Evolutionary conservation across 73 alveolate genomes (phyloP).

Genomic region (Tetrahymena elliotti): DNA sequence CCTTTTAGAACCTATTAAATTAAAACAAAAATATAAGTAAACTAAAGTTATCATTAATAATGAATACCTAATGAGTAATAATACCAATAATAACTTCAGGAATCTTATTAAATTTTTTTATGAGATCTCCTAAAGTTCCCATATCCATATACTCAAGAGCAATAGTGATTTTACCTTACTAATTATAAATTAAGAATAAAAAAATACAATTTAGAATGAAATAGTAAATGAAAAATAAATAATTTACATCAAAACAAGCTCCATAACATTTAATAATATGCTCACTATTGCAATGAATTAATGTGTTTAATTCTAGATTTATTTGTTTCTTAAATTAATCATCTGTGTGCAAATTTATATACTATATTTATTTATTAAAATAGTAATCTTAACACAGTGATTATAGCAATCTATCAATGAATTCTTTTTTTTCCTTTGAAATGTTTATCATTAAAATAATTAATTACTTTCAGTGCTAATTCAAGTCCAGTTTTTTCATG

Average conservation of each 20-base stretch:
- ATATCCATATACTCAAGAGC: conserved; percentile 93
- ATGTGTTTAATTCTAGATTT: conserved; percentile 53
- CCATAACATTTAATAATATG: conserved; percentile 83
- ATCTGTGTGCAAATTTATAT: conserved; percentile 39
- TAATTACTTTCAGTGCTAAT: conserved; percentile 56
- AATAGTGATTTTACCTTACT: conserved; percentile 77
- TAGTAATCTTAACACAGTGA: not conserved
- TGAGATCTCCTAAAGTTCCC: conserved; percentile 68
- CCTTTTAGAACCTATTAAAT: conserved; percentile 39
- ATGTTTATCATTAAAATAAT: not conserved
- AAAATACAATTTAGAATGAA: not conserved
- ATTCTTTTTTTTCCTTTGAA: not conserved
- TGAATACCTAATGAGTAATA: conserved; percentile 60
- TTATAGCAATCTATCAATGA: no score
- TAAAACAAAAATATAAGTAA: not conserved
- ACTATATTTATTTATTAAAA: conserved; percentile 12
- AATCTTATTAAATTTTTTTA: conserved; percentile 63
- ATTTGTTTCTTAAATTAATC: conserved; percentile 1
- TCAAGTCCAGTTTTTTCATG: conserved; percentile 51
- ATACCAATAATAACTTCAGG: conserved; percentile 79
- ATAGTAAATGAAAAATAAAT: not conserved
- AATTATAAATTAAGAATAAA: not conserved
- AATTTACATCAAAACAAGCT: conserved; percentile 49
- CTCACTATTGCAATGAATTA: conserved; percentile 70
- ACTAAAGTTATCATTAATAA: no score